Conservation (phyloP, 164 flowering plant species). For the Stephania yunnanensis region DNA sequence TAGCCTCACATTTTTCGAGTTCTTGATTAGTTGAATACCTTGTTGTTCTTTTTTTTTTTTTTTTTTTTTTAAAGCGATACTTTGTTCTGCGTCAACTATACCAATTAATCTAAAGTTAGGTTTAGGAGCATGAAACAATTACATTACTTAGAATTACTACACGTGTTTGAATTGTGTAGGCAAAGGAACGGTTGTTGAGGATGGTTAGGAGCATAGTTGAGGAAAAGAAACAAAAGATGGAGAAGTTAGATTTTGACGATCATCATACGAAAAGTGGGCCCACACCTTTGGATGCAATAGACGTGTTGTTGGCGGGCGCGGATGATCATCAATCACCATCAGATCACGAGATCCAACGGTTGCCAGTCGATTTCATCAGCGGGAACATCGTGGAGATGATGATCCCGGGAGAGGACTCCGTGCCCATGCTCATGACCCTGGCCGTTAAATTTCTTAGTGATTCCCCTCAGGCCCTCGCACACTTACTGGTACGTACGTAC, state of each 20-base stretch:
- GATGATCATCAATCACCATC: slow-evolving; percentile 22
- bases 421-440: slow-evolving; percentile 75
- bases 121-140: too few relatives aligned
- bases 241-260: slow-evolving; percentile 10
- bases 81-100: too few relatives aligned
- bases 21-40: too few relatives aligned
- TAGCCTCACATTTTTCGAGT: too few relatives aligned
- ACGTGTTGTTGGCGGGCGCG: slow-evolving; percentile 48
- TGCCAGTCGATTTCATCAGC: slow-evolving; percentile 55
- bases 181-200: slow-evolving; percentile 60
- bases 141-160: too few relatives aligned
- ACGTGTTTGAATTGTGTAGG: slow-evolving; percentile 37
- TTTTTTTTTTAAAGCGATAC: too few relatives aligned
- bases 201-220: slow-evolving; percentile 53
- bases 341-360: slow-evolving; percentile 23
- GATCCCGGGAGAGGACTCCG: slow-evolving; percentile 95
- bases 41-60: too few relatives aligned
- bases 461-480: slow-evolving; percentile 51
- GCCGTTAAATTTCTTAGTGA: slow-evolving; percentile 86
- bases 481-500: slow-evolving; percentile 40
- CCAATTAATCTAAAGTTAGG: background rate
- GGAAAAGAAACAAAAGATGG: slow-evolving; percentile 40
- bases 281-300: slow-evolving; percentile 41
- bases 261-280: slow-evolving; percentile 1
- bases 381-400: slow-evolving; percentile 86